A percentile compares a stretch with the other conserved stretches of the same genome.
These are phyloP conservation scores for Geotrichum siamense DNA, from an alignment of 1,139 yeast species.

Conservation along the genomic window DNA sequence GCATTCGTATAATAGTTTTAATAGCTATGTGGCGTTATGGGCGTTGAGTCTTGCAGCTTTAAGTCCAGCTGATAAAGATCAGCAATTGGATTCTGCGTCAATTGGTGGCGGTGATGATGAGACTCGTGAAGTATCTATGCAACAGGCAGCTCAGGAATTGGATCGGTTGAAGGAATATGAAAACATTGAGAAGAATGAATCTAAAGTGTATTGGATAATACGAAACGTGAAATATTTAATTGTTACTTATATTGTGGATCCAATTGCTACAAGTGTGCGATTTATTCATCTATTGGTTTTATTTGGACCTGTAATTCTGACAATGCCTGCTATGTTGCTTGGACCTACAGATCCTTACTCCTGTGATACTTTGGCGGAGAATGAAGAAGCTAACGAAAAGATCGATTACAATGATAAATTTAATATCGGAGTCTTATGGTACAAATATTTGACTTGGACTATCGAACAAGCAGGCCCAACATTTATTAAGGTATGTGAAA, in stretches of 20 bases:
- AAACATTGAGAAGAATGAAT: not conserved
- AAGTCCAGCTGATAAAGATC: too few species aligned
- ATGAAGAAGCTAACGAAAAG: not conserved
- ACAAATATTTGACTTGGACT: slow-evolving; percentile 51
- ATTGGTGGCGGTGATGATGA: slow-evolving; percentile 4
- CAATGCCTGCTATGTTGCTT: slow-evolving; percentile 58
- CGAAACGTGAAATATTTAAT: not conserved
- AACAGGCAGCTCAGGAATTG: slow-evolving; percentile 52
- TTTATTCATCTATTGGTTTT: slow-evolving; percentile 59
- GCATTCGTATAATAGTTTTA: too few species aligned
- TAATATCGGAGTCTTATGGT: slow-evolving; percentile 76
- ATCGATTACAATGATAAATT: slow-evolving; percentile 35
- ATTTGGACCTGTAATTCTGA: slow-evolving; percentile 61
- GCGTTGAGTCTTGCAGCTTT: too few species aligned
- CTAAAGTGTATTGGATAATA: slow-evolving; percentile 3
- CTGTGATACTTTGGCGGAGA: not conserved
- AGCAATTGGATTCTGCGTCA: too few species aligned
- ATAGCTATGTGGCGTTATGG: too few species aligned
- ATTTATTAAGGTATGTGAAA: slow-evolving; percentile 53
- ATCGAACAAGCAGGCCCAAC: slow-evolving; percentile 91
- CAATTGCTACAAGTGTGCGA: slow-evolving; percentile 58
- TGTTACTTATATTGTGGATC: slow-evolving; percentile 49
- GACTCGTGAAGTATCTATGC: slow-evolving; percentile 64
- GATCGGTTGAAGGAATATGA: slow-evolving; percentile 24
- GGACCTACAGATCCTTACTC: slow-evolving; percentile 41